phyloP scores from a whole-genome alignment of 1,284 basidiomycete species.

The Pseudozyma sp. region DNA sequence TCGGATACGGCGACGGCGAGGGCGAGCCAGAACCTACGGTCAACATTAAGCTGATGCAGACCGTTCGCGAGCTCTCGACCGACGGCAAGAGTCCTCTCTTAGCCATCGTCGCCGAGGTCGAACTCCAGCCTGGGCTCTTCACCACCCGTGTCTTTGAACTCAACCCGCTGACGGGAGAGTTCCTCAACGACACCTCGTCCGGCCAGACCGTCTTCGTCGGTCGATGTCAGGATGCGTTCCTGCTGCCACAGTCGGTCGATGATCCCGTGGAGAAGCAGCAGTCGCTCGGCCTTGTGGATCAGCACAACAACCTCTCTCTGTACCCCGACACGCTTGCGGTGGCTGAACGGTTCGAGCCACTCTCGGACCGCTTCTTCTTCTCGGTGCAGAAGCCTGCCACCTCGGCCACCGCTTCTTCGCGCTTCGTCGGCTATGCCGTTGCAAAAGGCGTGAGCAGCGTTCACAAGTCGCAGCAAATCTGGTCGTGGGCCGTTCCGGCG shows the following conservation, averaged over 20 bases:
- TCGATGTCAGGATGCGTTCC: slow-evolving; percentile 50
- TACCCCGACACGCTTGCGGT: slow-evolving; percentile 54
- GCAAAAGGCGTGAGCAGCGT: slow-evolving; percentile 34
- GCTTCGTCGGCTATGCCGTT: slow-evolving; percentile 48
- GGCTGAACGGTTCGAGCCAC: slow-evolving; percentile 37
- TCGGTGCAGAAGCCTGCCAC: slow-evolving; percentile 16
- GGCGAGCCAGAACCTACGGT: slow-evolving; percentile 55
- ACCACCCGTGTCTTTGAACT: slow-evolving; percentile 64
- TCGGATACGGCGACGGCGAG: slow-evolving; percentile 64
- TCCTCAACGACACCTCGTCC: slow-evolving; percentile 41
- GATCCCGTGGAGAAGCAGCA: slow-evolving; percentile 68
- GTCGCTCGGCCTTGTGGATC: slow-evolving; percentile 76
- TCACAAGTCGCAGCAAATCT: slow-evolving; percentile 40
- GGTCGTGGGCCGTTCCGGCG: slow-evolving; percentile 50
- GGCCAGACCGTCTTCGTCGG: slow-evolving; percentile 52
- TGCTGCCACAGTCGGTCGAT: slow-evolving; percentile 46
- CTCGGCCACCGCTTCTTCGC: slow-evolving; percentile 5
- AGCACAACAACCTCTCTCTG: slow-evolving; percentile 65
- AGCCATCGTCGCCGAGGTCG: slow-evolving; percentile 61
- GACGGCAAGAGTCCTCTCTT: slow-evolving; percentile 53
- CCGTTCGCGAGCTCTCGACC: slow-evolving; percentile 55
- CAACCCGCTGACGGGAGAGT: slow-evolving; percentile 64
- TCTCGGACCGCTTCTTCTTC: slow-evolving; percentile 44
- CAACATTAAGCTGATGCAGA: slow-evolving; percentile 56
- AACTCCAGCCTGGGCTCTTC: slow-evolving; percentile 31